A percentile compares a stretch with the other conserved stretches of the same genome.
phyloP scores from a whole-genome alignment of 768 basidiomycete genomes.

The Fomitopsis serialis region DNA sequence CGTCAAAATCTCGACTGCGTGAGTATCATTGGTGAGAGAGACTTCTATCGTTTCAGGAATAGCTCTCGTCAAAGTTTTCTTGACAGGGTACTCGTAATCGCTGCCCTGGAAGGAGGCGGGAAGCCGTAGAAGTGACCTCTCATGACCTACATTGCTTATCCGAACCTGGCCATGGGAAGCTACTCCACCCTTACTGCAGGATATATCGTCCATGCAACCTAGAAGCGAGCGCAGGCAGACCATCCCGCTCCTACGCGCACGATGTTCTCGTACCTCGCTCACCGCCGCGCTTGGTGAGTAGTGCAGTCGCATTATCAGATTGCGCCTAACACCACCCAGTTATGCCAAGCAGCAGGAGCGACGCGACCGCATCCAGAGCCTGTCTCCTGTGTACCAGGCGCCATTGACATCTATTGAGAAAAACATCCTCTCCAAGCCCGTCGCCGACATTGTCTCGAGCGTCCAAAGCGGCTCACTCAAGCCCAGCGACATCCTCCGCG shows the following conservation, averaged over 20 bases:
- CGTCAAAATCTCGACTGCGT: too few relatives aligned
- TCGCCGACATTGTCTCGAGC: slow-evolving; percentile 15
- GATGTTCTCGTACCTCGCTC: slow-evolving; percentile 18
- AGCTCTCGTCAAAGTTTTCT: neutral
- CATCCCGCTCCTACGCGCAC: neutral
- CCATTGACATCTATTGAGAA: slow-evolving; percentile 14
- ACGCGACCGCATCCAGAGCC: slow-evolving; percentile 17
- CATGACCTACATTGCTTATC: neutral
- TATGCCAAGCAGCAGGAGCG: slow-evolving; percentile 20
- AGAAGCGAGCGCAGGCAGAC: neutral
- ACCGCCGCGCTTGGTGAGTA: slow-evolving; percentile 20
- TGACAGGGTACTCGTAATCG: neutral
- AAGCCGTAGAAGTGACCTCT: neutral
- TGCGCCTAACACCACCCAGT: slow-evolving; percentile 3
- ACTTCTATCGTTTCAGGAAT: too few relatives aligned
- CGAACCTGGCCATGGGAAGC: neutral
- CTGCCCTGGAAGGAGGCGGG: neutral
- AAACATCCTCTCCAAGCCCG: slow-evolving; percentile 16
- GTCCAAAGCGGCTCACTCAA: slow-evolving; percentile 18
- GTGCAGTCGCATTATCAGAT: neutral
- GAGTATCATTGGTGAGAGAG: too few relatives aligned
- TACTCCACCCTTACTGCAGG: neutral
- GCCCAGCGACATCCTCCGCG: slow-evolving; percentile 16
- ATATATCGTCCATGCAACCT: neutral
- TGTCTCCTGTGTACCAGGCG: slow-evolving; percentile 16